Base-by-base conservation (phyloP, 2,329 filamentous ascomycete species). In the Fusarium albosuccineum region DNA sequence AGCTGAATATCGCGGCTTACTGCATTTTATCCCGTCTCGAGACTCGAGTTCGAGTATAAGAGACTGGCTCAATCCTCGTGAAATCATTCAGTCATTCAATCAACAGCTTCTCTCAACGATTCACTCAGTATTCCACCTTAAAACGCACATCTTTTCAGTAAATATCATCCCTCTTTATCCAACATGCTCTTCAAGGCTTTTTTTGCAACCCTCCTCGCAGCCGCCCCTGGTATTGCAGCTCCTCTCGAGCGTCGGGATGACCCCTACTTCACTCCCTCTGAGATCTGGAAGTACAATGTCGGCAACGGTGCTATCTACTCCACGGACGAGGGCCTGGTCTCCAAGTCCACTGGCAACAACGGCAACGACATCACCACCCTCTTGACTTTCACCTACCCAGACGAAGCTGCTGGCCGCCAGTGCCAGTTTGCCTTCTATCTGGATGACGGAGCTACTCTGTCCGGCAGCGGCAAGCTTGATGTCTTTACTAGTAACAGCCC, bases 341-440 rank as follows among this genome's bases (percentile, higher is more conserved):
- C 51, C 39, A 74, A 75, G 57, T 58, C 42, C 9, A 62, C 66
- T 40, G 55, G 55, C 61, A 72, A 75, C 64, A 49, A 37, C 3
- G 69, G 71, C 53, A 61, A 73, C 45, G 73, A 76, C 59, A 62
- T 67, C 55, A 76, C 73, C 30, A 67, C 74, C 44, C 74, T 76
- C 39, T 33, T 75, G 27, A 75, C 72, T 46, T 76, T 76, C 40
- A 70, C 64, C n/a, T 75, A 76, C 51, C 70, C 71, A 49, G 42
- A 54, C 29, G 62, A 42, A 6, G 55, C 66, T 1, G 39, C 57
- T 10, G 73, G 70, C 44, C 69, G 62, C 49, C 61, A 70, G 49
- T 76, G 75, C 67, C 66, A 66, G 29, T 67, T 77, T 41, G 55
- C 60, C 49, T 76, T 77, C 66, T 67, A 52, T 50, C 70, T 75